phyloP scores from a whole-genome alignment of 495 filamentous ascomycete species.

The Paragyromitra xinjiangensis region DNA sequence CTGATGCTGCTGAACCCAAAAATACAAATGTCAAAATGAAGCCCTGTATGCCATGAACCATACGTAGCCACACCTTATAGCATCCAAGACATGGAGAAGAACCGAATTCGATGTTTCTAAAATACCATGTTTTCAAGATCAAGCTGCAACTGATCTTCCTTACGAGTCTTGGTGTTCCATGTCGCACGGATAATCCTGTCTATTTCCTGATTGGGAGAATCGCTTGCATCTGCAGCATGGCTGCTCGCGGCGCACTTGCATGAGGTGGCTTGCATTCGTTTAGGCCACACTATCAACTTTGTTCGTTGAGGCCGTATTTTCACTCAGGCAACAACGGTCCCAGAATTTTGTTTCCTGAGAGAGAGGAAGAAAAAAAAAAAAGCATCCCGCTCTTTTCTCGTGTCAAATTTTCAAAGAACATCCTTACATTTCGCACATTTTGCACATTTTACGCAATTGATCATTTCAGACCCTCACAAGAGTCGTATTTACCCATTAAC shows the following conservation, averaged over 20 bases:
- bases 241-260: slow-evolving; percentile 10
- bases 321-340: slow-evolving; percentile 35
- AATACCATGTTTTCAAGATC: not conserved
- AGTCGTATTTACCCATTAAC: slow-evolving; percentile 37
- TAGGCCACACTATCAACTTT: not conserved
- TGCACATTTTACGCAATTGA: slow-evolving; percentile 4
- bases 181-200: slow-evolving; percentile 23
- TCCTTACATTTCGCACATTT: slow-evolving; percentile 17
- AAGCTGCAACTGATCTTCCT: not conserved
- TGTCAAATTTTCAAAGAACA: slow-evolving; percentile 2
- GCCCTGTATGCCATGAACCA: not conserved
- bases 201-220: slow-evolving; percentile 21
- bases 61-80: slow-evolving; percentile 1
- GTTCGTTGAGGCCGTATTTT: slow-evolving; percentile 26
- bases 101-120: not conserved
- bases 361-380: not conserved
- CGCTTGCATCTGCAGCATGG: slow-evolving; percentile 16
- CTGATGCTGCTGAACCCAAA: not conserved
- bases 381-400: not conserved
- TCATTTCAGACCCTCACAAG: slow-evolving; percentile 11
- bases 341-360: slow-evolving; percentile 5
- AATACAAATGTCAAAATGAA: slow-evolving; percentile 11
- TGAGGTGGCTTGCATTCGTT: slow-evolving; percentile 20
- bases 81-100: slow-evolving; percentile 4
- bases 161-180: slow-evolving; percentile 21